Evolutionary conservation across 2,329 filamentous ascomycete species (phyloP), one percentile per base, ranked within the genome.

Genomic region (Monilinia fructicola): DNA sequence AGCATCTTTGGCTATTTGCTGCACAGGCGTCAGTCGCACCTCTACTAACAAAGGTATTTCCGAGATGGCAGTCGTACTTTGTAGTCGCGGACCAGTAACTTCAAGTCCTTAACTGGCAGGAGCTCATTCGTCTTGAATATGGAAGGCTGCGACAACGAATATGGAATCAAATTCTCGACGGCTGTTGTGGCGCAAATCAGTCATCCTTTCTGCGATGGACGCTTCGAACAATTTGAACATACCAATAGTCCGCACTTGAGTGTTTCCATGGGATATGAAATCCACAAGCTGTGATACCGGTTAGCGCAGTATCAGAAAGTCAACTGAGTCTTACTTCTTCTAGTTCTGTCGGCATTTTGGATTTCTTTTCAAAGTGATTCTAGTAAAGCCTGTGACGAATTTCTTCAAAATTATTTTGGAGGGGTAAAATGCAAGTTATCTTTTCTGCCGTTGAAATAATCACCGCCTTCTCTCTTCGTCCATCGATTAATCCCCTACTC

Each of bases 1-100:
- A 48, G 91, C 93, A 86, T 97, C 90, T 77, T 95, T 92, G n/a
- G 94, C 91, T 69, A 97, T 97, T 77, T 90, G 87, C 88, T 96
- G 70, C 4, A 31, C 54, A 18, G 28, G 52, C 54, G 46, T 75
- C 50, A 73, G 68, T 71, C 42, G 40, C 12, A 6, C 42, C 42
- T 38, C 23, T 23, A 16, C 23, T 28, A 18, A 46, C 14, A 12
- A 38, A 48, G 52, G 61, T 42, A 38, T 54, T 11, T 56, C 38
- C 21, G 18, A 44, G 42, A 46, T 44, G 48, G n/a, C 5, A 21
- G 12, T 79, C 87, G 75, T 81, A 95, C 91, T 59, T 87, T 83
- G 75, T 96, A 91, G 77, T 98, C 95, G 75, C 88, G 88, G 48
- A 95, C 85, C 35, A 98, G 80, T 4, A 97, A 84, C 78, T 97